Evolutionary conservation across 73 alveolate species (phyloP).

Genomic region (Paramecium sonneborni): DNA sequence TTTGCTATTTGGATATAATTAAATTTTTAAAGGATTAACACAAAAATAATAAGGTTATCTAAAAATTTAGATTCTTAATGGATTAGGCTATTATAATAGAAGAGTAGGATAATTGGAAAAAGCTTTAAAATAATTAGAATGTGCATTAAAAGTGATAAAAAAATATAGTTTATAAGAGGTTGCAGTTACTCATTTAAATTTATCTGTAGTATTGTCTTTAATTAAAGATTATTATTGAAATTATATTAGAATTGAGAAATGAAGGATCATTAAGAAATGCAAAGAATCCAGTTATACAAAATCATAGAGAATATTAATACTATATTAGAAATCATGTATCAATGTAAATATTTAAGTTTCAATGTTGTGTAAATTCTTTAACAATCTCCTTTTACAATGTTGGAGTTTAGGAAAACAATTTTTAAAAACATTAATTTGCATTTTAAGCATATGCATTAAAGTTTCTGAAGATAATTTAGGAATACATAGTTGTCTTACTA

Average conservation of each 20-base stretch:
- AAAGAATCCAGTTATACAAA: conserved; percentile 35
- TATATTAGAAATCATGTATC: conserved; percentile 35
- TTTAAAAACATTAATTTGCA: conserved; percentile 23
- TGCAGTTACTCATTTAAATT: conserved; percentile 46
- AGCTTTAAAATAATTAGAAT: conserved; percentile 22
- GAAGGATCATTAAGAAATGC: conserved; percentile 52
- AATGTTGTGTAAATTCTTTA: conserved; percentile 42
- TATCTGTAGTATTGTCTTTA: conserved; percentile 46
- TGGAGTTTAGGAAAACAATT: conserved; percentile 42
- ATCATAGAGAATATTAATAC: conserved; percentile 42
- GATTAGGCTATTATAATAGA: conserved; percentile 38
- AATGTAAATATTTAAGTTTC: not conserved
- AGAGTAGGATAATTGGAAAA: conserved; percentile 26
- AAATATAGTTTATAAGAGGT: conserved; percentile 35
- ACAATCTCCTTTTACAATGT: conserved; percentile 22
- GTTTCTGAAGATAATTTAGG: conserved; percentile 52
- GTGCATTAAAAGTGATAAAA: conserved; percentile 27
- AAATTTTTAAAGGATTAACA: conserved; percentile 35
- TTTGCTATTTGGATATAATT: not conserved
- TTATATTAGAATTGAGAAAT: not conserved
- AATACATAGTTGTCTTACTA: not conserved
- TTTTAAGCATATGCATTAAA: conserved; percentile 40
- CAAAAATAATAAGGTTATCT: not conserved
- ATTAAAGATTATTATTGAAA: not conserved
- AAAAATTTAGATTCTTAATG: conserved; percentile 9